Evolutionary conservation across 2,329 filamentous ascomycete genomes (phyloP), one percentile per base, ranked within the genome.

Genomic region (Aspergillus clavatus): DNA sequence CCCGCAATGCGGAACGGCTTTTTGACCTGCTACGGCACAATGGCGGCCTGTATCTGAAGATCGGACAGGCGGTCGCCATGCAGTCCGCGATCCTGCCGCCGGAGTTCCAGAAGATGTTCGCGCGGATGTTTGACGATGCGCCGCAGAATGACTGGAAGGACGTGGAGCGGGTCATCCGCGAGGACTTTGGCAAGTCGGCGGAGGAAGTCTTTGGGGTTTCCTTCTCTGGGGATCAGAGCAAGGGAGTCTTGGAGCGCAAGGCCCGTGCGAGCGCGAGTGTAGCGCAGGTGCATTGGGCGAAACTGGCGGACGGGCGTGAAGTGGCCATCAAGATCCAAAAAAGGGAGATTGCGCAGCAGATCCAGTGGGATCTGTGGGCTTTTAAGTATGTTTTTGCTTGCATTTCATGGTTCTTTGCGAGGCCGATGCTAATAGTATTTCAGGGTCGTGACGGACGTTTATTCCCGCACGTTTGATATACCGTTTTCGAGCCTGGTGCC

Each of bases 281-380:
- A 7, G 93, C 93, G 1, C 93, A 97, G 70, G 93, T 98, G 2
- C 93, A 97, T 65, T 96, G 91, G 89, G 93, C 93, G 6, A 76
- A 84, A 48, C 68, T 97, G 45, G 71, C 81, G 3, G 91, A 97
- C 70, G 93, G 93, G 0, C 78, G 89, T 38, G 90, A 96, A 72
- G 87, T 97, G 18, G 93, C 93, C 2, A 80, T 98, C 63, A 98
- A 98, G 73, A 84, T 98, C 4, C 93, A 98, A 74, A 98, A 97
- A 73, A 80, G 84, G 40, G 91, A 96, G 74, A 97, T 98, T 63
- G 83, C 81, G 16, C 83, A 85, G 62, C 93, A 97, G 71, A 87
- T 96, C 28, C 82, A 83, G 4, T 95, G 89, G 89, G 93, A 98
- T 74, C 67, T 98, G 42, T 96, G 89, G 89, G 85, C 90, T 2